These are phyloP conservation scores for Rhodamnia rubescens DNA, from an alignment of 345 rosid genomes.

Conservation along the genomic window DNA sequence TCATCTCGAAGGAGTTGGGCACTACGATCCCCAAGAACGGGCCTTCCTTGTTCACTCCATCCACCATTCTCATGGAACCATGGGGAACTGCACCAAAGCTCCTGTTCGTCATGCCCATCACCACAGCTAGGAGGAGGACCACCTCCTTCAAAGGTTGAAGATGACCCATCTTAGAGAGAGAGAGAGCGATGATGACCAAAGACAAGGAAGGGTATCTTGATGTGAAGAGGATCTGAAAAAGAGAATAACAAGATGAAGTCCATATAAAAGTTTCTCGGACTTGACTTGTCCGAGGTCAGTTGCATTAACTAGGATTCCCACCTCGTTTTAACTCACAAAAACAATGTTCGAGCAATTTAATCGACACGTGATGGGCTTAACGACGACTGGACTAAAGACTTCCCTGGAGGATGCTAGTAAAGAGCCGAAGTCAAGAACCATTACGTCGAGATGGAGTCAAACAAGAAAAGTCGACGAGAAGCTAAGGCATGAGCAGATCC, in stretches of 20 bases:
- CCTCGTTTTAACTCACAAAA: background rate
- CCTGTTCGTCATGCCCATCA: constrained; percentile 1
- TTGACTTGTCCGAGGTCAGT: background rate
- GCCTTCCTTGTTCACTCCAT: constrained; percentile 27
- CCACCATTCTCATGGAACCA: constrained; percentile 10
- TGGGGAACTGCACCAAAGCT: constrained; percentile 19
- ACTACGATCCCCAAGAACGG: constrained; percentile 57
- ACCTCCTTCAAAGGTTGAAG: background rate
- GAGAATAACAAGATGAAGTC: background rate
- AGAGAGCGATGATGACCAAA: background rate
- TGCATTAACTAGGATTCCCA: background rate
- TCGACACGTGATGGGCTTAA: background rate
- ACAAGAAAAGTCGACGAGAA: background rate
- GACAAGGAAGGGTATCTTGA: background rate
- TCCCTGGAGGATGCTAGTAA: background rate
- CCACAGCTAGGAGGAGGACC: constrained; percentile 8
- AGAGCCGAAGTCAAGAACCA: background rate
- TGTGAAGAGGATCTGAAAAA: background rate
- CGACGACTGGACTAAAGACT: background rate
- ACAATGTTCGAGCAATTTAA: background rate
- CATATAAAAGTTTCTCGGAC: background rate
- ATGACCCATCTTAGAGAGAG: background rate
- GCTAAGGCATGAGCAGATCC: background rate
- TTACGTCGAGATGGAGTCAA: background rate
- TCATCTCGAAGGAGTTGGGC: constrained; percentile 70